Evolutionary conservation across 306 rosid species (phyloP), one percentile per base, ranked within the genome.

Genomic region (Quercus robur): DNA sequence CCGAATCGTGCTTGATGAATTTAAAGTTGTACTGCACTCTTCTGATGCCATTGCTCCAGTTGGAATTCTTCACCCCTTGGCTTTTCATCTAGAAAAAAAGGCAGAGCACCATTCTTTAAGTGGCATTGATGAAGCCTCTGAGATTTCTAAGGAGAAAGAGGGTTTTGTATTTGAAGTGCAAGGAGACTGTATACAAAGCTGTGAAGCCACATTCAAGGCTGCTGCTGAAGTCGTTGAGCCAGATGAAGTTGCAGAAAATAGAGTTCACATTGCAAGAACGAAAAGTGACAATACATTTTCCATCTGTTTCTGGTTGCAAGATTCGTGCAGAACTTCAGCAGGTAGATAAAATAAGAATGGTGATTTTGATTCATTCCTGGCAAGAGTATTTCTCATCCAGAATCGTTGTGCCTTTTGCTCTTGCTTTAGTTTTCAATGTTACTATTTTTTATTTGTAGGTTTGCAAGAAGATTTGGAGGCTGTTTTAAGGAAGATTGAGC

Each of bases 11-110:
- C 96, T 95, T 30, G 99, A 93, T 76, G 88, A 88, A 83, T 90
- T 75, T 87, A 87, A 93, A 89, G 83, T 93, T 76, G 86, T 93
- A 82, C 84, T 85, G 93, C 96, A 93, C 89, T 95, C 98, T 55
- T 79, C 99, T 49, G 96, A 89, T 87, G 85, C 96, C 78, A 89
- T 95, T 78, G 98, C 98, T 81, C 96, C 98, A 30, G 98, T 89
- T 76, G 99, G 94, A 73, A 79, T 95, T 84, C 96, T 95, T 82
- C 98, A 95, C 73, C 97, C 97, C 6, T 78, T 84, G 85, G 86
- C 88, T 77, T 95, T 95, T 77, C 99, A 93, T 89, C 85, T 93
- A 90, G 94, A 91, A 87, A 87, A 79, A 75, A 95, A 93, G 93
- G 87, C 64, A 67, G 87, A 79, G 44, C 20, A 38, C 73, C 75